A percentile compares a stretch with the other conserved stretches of the same genome.
phyloP scores from a whole-genome alignment of 768 basidiomycete species.

The Guyanaporus albipodus region DNA sequence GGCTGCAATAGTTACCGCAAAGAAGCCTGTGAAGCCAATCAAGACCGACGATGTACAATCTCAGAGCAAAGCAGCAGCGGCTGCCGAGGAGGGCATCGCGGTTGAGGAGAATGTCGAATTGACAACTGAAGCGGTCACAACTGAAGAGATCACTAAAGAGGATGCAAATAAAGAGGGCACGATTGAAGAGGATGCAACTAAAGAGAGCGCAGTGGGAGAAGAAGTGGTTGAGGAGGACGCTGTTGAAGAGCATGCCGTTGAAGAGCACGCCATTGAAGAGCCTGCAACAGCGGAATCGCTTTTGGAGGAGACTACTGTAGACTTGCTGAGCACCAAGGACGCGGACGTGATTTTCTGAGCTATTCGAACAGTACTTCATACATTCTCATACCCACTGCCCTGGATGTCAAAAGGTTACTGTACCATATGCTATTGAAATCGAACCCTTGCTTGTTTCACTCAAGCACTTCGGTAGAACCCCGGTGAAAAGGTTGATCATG shows the following conservation, averaged over 20 bases:
- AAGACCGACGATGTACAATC: slow-evolving; percentile 5
- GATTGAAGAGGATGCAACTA: slow-evolving; percentile 14
- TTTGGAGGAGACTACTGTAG: slow-evolving; percentile 37
- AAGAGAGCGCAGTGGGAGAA: slow-evolving; percentile 27
- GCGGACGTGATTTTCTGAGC: slow-evolving; percentile 88
- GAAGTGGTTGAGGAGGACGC: slow-evolving; percentile 29
- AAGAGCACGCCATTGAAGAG: neutral
- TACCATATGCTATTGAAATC: slow-evolving; percentile 8
- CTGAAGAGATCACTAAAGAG: slow-evolving; percentile 21
- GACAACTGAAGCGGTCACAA: slow-evolving; percentile 26
- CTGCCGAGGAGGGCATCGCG: slow-evolving; percentile 1
- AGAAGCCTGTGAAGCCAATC: slow-evolving; percentile 2
- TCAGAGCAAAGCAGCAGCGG: neutral
- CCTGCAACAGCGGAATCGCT: neutral
- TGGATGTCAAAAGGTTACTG: slow-evolving; percentile 4
- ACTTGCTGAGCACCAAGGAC: slow-evolving; percentile 85
- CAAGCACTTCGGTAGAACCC: neutral
- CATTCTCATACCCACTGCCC: slow-evolving; percentile 12
- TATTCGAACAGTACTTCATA: neutral
- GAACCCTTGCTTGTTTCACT: slow-evolving; percentile 7
- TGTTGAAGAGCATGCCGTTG: slow-evolving; percentile 30
- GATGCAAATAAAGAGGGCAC: slow-evolving; percentile 21
- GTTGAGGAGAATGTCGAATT: slow-evolving; percentile 11
- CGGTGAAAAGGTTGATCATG: slow-evolving; percentile 33
- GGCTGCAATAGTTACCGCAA: slow-evolving; percentile 4